These are phyloP conservation scores for Datisca glomerata DNA, from an alignment of 306 rosid genomes.

Conservation along the genomic window DNA sequence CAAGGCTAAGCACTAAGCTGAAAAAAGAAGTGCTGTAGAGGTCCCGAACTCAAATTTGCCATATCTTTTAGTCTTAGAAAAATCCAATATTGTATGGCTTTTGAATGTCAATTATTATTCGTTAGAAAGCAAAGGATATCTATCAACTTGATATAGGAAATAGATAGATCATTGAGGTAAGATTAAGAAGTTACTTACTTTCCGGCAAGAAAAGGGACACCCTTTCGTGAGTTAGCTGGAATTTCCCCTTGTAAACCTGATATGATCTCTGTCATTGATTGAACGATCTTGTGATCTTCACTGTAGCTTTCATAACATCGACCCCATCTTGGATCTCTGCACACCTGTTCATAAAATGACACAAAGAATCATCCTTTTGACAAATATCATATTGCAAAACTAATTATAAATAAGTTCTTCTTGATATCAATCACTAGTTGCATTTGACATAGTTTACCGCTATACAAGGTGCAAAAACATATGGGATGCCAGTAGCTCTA, in stretches of 20 bases:
- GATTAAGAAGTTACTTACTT: slow-evolving; percentile 12
- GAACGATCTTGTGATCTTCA: slow-evolving; percentile 19
- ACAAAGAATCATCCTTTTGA: neutral
- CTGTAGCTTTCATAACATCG: slow-evolving; percentile 32
- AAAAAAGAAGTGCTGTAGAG: too few species aligned
- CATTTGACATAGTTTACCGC: slow-evolving; percentile 14
- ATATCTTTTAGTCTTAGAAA: too few species aligned
- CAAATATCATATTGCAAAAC: neutral
- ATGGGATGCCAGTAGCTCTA: slow-evolving; percentile 32
- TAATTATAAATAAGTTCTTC: neutral
- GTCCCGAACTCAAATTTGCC: too few species aligned
- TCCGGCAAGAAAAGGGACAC: slow-evolving; percentile 22
- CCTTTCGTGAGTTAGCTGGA: slow-evolving; percentile 18
- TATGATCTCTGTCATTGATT: slow-evolving; percentile 23
- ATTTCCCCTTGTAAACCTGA: slow-evolving; percentile 30
- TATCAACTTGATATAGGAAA: too few species aligned
- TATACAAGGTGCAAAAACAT: slow-evolving; percentile 26
- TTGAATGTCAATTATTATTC: neutral
- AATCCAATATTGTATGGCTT: too few species aligned
- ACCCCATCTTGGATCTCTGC: slow-evolving; percentile 41
- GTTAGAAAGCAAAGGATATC: neutral
- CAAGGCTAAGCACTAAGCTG: too few species aligned
- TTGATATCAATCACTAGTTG: neutral
- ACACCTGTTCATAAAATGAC: slow-evolving; percentile 12
- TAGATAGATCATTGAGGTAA: neutral